phyloP scores from a whole-genome alignment of 164 flowering plant species.

The Aristolochia contorta region DNA sequence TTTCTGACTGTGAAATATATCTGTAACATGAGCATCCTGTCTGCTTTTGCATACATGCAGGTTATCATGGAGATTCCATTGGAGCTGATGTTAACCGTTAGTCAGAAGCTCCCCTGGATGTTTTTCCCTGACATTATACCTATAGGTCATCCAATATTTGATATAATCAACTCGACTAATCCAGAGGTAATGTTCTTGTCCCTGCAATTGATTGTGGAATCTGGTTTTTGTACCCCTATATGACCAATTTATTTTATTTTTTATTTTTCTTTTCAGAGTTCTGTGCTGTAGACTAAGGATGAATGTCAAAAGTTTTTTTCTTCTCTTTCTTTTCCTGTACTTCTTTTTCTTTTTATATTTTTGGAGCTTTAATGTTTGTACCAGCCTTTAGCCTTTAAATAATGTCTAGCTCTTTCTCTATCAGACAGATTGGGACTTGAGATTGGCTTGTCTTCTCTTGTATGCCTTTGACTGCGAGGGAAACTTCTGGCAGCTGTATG shows the following conservation, averaged over 20 bases:
- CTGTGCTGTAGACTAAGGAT: too few relatives aligned
- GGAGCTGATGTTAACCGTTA: conserved; percentile 85
- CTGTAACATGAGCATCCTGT: not conserved
- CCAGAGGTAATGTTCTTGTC: conserved; percentile 52
- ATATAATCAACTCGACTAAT: conserved; percentile 88
- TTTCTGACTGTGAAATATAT: not conserved
- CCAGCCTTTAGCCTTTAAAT: too few relatives aligned
- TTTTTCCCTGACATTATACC: conserved; percentile 91
- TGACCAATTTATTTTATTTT: too few relatives aligned
- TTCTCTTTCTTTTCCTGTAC: not conserved
- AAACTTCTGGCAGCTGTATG: conserved; percentile 94
- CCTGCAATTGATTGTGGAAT: too few relatives aligned
- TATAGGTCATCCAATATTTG: conserved; percentile 93
- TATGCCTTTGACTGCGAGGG: conserved; percentile 71
- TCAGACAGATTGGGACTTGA: conserved; percentile 98
- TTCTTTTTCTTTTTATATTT: too few relatives aligned
- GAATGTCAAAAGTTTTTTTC: too few relatives aligned
- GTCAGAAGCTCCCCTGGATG: conserved; percentile 96
- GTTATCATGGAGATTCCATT: conserved; percentile 93
- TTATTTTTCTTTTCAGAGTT: too few relatives aligned
- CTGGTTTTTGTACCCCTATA: too few relatives aligned
- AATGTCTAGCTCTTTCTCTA: conserved; percentile 12
- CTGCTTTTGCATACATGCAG: conserved; percentile 22
- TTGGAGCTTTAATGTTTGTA: too few relatives aligned
- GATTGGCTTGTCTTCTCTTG: conserved; percentile 92